Evolutionary conservation across 208 protist genomes (phyloP).

Genomic region (Phytomonas sp.): DNA sequence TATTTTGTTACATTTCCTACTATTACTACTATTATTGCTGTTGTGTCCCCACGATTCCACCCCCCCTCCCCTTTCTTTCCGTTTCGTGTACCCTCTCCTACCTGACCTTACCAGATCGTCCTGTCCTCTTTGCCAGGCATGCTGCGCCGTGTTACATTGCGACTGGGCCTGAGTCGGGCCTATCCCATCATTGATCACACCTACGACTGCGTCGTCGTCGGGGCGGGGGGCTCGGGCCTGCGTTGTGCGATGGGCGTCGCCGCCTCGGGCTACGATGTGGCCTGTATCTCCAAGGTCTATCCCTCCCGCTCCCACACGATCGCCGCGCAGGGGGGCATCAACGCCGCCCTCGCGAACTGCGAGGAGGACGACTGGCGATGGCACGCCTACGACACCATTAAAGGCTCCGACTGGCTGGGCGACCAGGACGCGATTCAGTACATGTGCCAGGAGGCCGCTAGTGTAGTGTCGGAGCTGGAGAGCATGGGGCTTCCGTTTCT

Average conservation of each 20-base stretch:
- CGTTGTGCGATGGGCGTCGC: conserved; percentile 96
- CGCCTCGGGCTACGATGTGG: conserved; percentile 96
- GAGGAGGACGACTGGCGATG: conserved; percentile 98
- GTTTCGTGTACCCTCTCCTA: neutral
- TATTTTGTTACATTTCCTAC: too few relatives aligned
- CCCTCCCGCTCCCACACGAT: conserved; percentile 99
- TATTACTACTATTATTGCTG: too few relatives aligned
- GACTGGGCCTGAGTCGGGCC: conserved; percentile 56
- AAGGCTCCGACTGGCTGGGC: conserved; percentile 98
- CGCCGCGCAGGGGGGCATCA: conserved; percentile 98
- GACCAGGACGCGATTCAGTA: conserved; percentile 99
- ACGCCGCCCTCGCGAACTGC: conserved; percentile 98
- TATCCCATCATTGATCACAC: conserved; percentile 98
- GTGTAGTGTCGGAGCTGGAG: conserved; percentile 94
- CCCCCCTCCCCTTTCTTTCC: too few relatives aligned
- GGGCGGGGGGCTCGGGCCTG: conserved; percentile 97
- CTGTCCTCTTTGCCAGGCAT: conserved; percentile 21
- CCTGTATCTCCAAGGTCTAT: conserved; percentile 98
- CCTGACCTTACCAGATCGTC: conserved; percentile 1
- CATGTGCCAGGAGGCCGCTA: conserved; percentile 97
- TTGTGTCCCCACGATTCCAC: too few relatives aligned
- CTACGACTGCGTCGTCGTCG: conserved; percentile 98
- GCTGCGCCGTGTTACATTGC: conserved; percentile 53
- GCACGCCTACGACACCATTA: conserved; percentile 99
- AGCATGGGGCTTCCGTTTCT: conserved; percentile 98